phyloP scores from a whole-genome alignment of 768 basidiomycete genomes.

The Pulveroboletus sp. region DNA sequence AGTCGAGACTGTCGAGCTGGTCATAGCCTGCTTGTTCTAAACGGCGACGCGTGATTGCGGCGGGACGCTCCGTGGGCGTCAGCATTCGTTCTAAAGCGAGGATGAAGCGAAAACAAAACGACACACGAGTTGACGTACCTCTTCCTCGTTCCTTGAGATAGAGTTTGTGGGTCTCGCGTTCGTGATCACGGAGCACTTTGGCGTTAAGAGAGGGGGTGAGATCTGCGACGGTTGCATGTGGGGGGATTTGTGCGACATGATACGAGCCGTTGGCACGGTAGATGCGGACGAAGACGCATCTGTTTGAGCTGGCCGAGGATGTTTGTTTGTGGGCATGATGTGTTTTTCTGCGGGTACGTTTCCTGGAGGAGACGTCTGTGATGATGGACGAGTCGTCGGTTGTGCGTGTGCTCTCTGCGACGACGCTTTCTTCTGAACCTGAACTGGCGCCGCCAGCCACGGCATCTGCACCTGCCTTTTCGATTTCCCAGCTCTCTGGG shows the following conservation, averaged over 20 bases:
- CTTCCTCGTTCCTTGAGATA: constrained; percentile 77
- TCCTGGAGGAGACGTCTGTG: constrained; percentile 14
- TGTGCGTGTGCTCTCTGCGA: constrained; percentile 16
- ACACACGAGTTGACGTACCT: constrained; percentile 41
- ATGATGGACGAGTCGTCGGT: constrained; percentile 12
- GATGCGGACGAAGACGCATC: constrained; percentile 64
- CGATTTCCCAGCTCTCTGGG: constrained; percentile 78
- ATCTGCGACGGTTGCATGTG: constrained; percentile 65
- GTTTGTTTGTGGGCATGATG: constrained; percentile 16
- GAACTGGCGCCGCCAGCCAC: constrained; percentile 38
- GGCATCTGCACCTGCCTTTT: constrained; percentile 41
- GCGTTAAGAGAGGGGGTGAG: constrained; percentile 60
- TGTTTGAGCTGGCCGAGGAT: constrained; percentile 15
- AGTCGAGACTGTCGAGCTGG: constrained; percentile 72
- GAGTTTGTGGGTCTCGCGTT: constrained; percentile 59
- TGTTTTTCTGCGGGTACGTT: constrained; percentile 25
- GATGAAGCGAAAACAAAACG: not conserved
- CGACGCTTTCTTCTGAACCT: constrained; percentile 35
- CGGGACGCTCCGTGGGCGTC: constrained; percentile 76
- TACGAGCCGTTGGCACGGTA: constrained; percentile 72
- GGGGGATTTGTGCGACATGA: constrained; percentile 63
- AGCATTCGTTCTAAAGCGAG: constrained; percentile 71
- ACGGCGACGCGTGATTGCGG: constrained; percentile 77
- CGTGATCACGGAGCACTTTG: constrained; percentile 49
- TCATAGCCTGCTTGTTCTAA: constrained; percentile 90